Conservation (phyloP, 176 grass and related monocot genomes). For the Carex scoparia region DNA sequence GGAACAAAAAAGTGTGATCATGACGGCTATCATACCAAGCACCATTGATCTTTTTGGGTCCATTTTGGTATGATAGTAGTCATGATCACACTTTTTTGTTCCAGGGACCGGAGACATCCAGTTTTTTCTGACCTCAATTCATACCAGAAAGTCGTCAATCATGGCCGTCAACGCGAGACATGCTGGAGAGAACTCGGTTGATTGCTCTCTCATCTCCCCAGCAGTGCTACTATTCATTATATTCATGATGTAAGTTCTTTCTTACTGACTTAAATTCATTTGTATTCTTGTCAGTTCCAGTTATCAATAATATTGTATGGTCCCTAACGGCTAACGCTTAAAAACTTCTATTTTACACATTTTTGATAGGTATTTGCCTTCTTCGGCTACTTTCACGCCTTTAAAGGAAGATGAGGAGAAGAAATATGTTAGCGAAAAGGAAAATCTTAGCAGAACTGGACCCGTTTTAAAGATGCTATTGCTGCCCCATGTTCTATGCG, state of each 20-base stretch:
- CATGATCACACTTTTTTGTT: slow-evolving; percentile 27
- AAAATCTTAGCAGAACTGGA: background rate
- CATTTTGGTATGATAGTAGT: slow-evolving; percentile 7
- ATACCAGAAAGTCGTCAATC: slow-evolving; percentile 50
- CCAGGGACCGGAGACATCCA: slow-evolving; percentile 46
- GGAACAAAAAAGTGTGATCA: slow-evolving; percentile 31
- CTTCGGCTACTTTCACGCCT: slow-evolving; percentile 28
- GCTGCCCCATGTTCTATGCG: slow-evolving; percentile 29
- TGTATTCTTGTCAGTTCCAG: background rate
- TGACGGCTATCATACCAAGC: background rate
- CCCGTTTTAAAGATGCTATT: slow-evolving; percentile 25
- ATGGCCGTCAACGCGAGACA: slow-evolving; percentile 56
- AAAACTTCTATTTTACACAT: background rate
- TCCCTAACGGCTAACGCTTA: background rate
- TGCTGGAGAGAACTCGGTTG: slow-evolving; percentile 67
- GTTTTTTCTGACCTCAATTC: slow-evolving; percentile 48
- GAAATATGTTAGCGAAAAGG: background rate
- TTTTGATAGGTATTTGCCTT: slow-evolving; percentile 49
- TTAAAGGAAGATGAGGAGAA: background rate
- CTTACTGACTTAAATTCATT: background rate
- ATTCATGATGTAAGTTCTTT: slow-evolving; percentile 55
- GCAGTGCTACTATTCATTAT: slow-evolving; percentile 46
- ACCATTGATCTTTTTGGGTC: too few relatives aligned
- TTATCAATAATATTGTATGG: background rate
- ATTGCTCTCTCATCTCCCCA: slow-evolving; percentile 55